Evolutionary conservation across 176 grass and related monocot species (phyloP).

Genomic region (Oryza longistaminata): DNA sequence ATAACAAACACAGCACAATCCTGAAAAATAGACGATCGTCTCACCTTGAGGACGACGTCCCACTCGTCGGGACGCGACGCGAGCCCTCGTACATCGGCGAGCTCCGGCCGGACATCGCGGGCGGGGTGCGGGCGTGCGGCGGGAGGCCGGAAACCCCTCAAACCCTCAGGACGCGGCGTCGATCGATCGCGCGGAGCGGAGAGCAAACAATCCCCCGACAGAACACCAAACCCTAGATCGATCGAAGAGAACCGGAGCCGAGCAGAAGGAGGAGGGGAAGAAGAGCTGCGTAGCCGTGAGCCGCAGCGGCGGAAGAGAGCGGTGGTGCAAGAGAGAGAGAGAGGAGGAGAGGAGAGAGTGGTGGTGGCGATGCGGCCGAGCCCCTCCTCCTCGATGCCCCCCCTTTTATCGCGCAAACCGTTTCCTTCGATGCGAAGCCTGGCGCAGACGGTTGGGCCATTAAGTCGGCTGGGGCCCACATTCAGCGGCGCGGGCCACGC

Average conservation of each 20-base stretch:
- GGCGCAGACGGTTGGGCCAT: conserved; percentile 1
- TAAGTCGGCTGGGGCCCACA: background rate
- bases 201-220: background rate
- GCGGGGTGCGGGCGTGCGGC: background rate
- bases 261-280: background rate
- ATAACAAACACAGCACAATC: background rate
- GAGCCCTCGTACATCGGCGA: conserved; percentile 32
- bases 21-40: background rate
- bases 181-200: conserved; percentile 47
- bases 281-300: conserved; percentile 75
- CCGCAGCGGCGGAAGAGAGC: conserved; percentile 46
- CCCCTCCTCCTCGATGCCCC: background rate
- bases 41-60: conserved; percentile 76
- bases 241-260: background rate
- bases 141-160: conserved; percentile 17
- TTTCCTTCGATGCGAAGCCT: conserved; percentile 48
- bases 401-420: conserved; percentile 35
- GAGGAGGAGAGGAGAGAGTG: background rate
- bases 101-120: conserved; percentile 40
- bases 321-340: background rate
- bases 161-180: conserved; percentile 29
- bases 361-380: background rate
- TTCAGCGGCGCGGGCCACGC: background rate
- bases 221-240: background rate
- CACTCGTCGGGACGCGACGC: conserved; percentile 28